Evolutionary conservation across 1,139 yeast genomes (phyloP), one percentile per base, ranked within the genome.

Genomic region (Saccharomyces hybrid): DNA sequence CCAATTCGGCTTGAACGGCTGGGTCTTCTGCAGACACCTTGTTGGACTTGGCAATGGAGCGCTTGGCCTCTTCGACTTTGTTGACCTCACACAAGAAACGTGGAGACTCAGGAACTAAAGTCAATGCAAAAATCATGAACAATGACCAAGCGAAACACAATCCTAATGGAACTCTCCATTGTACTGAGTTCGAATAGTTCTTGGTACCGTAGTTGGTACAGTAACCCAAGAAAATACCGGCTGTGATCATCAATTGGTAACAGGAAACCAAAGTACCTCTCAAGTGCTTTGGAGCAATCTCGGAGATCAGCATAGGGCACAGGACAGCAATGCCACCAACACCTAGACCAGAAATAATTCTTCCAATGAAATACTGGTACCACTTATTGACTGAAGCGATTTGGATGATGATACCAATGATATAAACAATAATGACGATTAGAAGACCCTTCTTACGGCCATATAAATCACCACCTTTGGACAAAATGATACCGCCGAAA

Each of bases 51-150:
- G 75, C 64, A 56, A 82, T 72, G 50, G 78, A 71, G 29, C 65
- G 59, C 70, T 76, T 77, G 42, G 90, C 91, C 53, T 78, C 78
- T 21, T 75, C 85, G 54, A 80, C 71, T 55, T 73, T 73, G 57
- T 75, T 80, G 52, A 70, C 72, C 57, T 80, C 78, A 59, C 83
- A 76, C 70, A 78, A 78, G 73, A 72, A 86, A 73, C 93, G 79
- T 63, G 93, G 89, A 49, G 90, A 81, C 71, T 86, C 93, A 56
- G 93, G 93, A 72, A 84, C 78, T 64, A 82, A 73, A 54, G 77
- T 61, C 81, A 84, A 80, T 67, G 86, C 90, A 51, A 67, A 57
- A 49, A 73, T 58, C 60, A 75, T 66, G 42, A 73, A 55, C 49
- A 66, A 50, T 21, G 76, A 75, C 75, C 76, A 75, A 52, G 68